Conservation (phyloP, 2,329 filamentous ascomycete species). For the Trichoderma simmonsii region DNA sequence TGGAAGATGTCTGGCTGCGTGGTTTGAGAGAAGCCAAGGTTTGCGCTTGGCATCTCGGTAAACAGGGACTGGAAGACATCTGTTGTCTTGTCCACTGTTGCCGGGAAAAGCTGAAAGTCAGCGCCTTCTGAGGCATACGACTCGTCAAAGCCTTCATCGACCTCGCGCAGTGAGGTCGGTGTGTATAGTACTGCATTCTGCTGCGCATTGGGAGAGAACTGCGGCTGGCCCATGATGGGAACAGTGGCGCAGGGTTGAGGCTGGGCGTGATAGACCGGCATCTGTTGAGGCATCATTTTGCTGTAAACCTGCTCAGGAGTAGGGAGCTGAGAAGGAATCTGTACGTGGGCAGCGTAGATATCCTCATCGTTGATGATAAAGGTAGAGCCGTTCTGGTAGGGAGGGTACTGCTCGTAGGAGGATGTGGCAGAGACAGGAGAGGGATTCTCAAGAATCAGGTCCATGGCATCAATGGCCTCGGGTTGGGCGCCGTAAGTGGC, state of each 20-base stretch:
- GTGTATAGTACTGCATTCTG: constrained; percentile 67
- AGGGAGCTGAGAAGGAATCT: constrained; percentile 50
- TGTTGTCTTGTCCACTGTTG: constrained; percentile 37
- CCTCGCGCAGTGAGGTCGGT: constrained; percentile 56
- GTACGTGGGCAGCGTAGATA: constrained; percentile 57
- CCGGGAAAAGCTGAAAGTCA: constrained; percentile 65
- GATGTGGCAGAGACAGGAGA: constrained; percentile 39
- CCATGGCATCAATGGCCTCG: constrained; percentile 40
- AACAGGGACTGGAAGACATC: constrained; percentile 47
- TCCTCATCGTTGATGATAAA: constrained; percentile 62
- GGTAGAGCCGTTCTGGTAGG: constrained; percentile 58
- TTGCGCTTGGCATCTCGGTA: constrained; percentile 48
- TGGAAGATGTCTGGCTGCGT: constrained; percentile 51
- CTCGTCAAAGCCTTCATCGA: constrained; percentile 66
- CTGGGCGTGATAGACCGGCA: constrained; percentile 32
- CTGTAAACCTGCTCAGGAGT: constrained; percentile 40
- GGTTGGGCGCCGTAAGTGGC: constrained; percentile 32
- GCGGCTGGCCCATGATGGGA: constrained; percentile 31
- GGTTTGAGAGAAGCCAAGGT: constrained; percentile 50
- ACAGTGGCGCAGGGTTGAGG: constrained; percentile 27
- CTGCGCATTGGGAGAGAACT: constrained; percentile 68
- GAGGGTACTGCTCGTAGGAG: constrained; percentile 51
- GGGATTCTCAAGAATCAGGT: constrained; percentile 37
- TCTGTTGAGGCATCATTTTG: constrained; percentile 44
- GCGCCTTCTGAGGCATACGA: constrained; percentile 42